Evolutionary conservation across 176 grass and related monocot genomes (phyloP).

Genomic region (Elymus sibiricus): DNA sequence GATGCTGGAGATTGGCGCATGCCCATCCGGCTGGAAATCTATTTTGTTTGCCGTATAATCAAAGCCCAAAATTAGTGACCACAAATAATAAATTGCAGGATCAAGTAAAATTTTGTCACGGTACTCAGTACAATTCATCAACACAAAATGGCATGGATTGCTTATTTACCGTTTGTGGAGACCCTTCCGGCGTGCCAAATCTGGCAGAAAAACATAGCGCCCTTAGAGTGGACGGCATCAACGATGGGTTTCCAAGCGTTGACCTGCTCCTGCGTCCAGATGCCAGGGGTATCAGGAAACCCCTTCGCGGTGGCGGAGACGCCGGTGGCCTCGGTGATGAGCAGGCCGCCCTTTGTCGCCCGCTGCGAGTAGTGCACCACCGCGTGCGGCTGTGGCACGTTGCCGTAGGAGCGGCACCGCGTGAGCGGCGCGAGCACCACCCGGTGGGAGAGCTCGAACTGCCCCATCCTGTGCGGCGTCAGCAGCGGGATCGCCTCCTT

Average conservation of each 20-base stretch:
- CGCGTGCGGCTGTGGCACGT: constrained; percentile 6
- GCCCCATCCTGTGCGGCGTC: constrained; percentile 34
- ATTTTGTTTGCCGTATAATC: neutral
- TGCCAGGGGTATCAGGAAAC: constrained; percentile 20
- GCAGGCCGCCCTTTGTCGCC: constrained; percentile 34
- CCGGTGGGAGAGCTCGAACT: neutral
- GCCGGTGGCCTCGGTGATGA: constrained; percentile 36
- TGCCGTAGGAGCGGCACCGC: neutral
- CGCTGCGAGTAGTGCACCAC: constrained; percentile 45
- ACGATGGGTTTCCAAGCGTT: constrained; percentile 55
- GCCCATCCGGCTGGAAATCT: neutral
- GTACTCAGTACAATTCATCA: neutral
- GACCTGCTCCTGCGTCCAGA: constrained; percentile 31
- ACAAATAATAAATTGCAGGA: neutral
- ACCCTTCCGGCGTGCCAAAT: constrained; percentile 35
- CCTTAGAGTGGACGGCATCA: constrained; percentile 46
- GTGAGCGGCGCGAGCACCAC: constrained; percentile 11
- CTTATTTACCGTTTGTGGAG: neutral
- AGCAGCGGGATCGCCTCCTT: constrained; percentile 27
- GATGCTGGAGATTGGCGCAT: constrained; percentile 14
- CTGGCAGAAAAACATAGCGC: constrained; percentile 38
- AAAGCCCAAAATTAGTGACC: neutral
- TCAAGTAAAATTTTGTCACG: neutral
- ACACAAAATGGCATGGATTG: neutral
- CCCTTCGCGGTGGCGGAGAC: constrained; percentile 43